Base-by-base conservation (phyloP, 768 basidiomycete genomes). In the Auriscalpium microsporum region DNA sequence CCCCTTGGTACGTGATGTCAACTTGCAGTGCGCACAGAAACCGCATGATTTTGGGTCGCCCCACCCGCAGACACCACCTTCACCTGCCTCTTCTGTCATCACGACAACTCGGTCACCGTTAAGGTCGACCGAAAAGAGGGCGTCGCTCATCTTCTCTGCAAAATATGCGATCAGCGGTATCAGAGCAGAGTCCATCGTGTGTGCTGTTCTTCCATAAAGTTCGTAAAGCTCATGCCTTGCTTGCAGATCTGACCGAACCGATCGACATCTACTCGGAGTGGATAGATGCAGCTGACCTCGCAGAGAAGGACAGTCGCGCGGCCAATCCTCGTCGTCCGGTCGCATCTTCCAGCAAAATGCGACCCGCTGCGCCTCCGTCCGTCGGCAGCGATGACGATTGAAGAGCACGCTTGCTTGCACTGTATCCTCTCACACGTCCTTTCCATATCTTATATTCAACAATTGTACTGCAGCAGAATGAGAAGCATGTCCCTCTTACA, bases 201-300 rank as follows among this genome's bases (percentile, higher is more conserved):
- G 84, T 70, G 14, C 17, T 17, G 10, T n/a, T 45, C 35, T 53
- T 48, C 33, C n/a, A 63, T 37, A 50, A 55, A 69, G 63, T 56
- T 56, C 10, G 60, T 54, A 56, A 33, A 42, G 56, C 51, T 16
- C 40, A 35, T 21, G 16, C 35, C 33, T 35, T 59, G 45, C 52
- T 49, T 57, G 51, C 66, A 94, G 90, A 93, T 68, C 75, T 93
- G 52, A 90, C 90, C 1, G 90, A 92, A 62, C 81, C 90, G 14
- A 83, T 93, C 55, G 90, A 93, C 68, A 88, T 93, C 34, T 93
- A 91, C 67, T 90, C 90, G 8, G 88, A 90, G 66, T 93, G 90
- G 90, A 90, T 92, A 59, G 89, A 91, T 67, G 89, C 89, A 49
- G 87, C 88, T 7, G 89, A 91, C 67, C 84, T 86, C 9, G 89